Conservation (phyloP, 1,139 yeast species). For the Diutina siamensis region DNA sequence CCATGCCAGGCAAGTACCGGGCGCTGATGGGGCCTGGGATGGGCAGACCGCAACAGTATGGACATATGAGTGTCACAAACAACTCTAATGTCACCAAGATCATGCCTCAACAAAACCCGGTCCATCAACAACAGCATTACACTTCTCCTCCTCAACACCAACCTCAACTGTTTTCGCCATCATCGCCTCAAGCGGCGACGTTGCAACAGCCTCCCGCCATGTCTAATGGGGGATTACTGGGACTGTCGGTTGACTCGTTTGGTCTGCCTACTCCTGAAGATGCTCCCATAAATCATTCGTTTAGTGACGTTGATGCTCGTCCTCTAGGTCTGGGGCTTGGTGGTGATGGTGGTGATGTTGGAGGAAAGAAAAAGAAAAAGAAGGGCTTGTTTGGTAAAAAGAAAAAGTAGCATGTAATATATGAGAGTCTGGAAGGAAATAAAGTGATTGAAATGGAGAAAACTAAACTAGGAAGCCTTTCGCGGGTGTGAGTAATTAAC, state of each 20-base stretch:
- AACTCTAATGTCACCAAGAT: slow-evolving; percentile 3
- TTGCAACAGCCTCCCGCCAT: background rate
- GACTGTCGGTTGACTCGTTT: background rate
- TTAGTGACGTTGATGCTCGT: slow-evolving; percentile 13
- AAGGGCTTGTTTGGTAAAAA: slow-evolving; percentile 25
- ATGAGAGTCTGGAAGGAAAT: too few species aligned
- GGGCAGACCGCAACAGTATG: background rate
- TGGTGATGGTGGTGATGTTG: slow-evolving; percentile 12
- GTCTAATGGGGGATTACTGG: background rate
- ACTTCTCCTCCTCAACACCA: background rate
- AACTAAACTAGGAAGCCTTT: background rate
- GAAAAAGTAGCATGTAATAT: slow-evolving; percentile 8
- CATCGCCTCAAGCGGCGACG: background rate
- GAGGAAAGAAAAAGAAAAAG: slow-evolving; percentile 20
- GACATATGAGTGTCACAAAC: slow-evolving; percentile 2
- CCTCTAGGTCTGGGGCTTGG: slow-evolving; percentile 26
- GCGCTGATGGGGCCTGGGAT: slow-evolving; percentile 2
- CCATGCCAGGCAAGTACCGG: slow-evolving; percentile 11
- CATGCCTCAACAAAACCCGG: background rate
- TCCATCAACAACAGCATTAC: background rate
- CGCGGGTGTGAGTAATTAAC: background rate
- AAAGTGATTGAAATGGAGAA: background rate
- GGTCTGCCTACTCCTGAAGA: slow-evolving; percentile 3
- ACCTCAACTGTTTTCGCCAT: background rate
- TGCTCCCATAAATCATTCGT: background rate